Evolutionary conservation across 495 filamentous ascomycete species (phyloP).

Genomic region (Cetradonia linearis): DNA sequence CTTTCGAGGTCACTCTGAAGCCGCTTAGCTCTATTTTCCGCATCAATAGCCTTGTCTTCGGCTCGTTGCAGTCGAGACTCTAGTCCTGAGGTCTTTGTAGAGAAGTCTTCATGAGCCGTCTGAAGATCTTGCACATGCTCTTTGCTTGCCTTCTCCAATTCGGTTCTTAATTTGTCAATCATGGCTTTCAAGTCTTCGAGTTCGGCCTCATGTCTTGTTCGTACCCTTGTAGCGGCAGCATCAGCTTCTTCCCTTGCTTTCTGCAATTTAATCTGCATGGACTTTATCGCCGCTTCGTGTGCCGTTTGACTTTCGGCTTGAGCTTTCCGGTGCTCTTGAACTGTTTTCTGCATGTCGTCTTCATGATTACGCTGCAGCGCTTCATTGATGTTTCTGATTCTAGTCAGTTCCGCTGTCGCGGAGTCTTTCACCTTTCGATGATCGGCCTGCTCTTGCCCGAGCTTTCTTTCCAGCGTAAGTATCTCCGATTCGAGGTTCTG

Average conservation of each 20-base stretch:
- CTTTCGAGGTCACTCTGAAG: conserved; percentile 33
- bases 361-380: conserved; percentile 62
- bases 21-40: conserved; percentile 28
- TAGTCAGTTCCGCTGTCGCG: conserved; percentile 49
- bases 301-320: conserved; percentile 39
- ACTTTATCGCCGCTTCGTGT: conserved; percentile 41
- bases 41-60: conserved; percentile 32
- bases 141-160: conserved; percentile 46
- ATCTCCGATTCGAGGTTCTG: conserved; percentile 58
- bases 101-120: conserved; percentile 45
- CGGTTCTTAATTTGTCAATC: conserved; percentile 46
- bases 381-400: conserved; percentile 60
- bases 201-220: conserved; percentile 49
- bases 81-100: conserved; percentile 39
- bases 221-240: conserved; percentile 35
- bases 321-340: conserved; percentile 37
- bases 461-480: conserved; percentile 54
- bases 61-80: conserved; percentile 34
- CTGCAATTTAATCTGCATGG: conserved; percentile 39
- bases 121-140: conserved; percentile 51
- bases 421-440: conserved; percentile 63
- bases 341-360: conserved; percentile 39
- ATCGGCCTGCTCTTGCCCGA: conserved; percentile 69
- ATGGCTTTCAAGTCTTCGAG: conserved; percentile 51
- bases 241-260: conserved; percentile 43